Evolutionary conservation across 805 yeast species (phyloP).

Genomic region (Kodamaea jinghongensis): DNA sequence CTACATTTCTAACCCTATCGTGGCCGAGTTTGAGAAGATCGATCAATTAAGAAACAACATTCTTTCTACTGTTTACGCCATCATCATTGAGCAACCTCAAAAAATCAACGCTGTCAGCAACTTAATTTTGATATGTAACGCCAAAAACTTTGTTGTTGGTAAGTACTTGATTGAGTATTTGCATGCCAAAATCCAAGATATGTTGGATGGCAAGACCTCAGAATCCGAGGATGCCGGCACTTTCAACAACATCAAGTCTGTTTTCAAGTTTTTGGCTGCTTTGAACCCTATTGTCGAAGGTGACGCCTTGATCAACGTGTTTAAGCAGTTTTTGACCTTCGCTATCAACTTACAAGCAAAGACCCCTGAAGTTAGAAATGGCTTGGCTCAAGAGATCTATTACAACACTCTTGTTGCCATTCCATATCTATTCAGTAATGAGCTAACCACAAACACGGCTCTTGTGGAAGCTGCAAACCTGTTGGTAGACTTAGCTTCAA

Average conservation of each 20-base stretch:
- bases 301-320: conserved; percentile 37
- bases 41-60: conserved; percentile 58
- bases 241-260: conserved; percentile 69
- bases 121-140: conserved; percentile 62
- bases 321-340: conserved; percentile 50
- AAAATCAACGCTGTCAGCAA: conserved; percentile 73
- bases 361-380: conserved; percentile 39
- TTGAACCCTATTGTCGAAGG: conserved; percentile 62
- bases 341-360: conserved; percentile 55
- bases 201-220: conserved; percentile 37
- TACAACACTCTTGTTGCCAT: conserved; percentile 59
- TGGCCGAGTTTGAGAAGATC: conserved; percentile 61
- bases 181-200: conserved; percentile 58
- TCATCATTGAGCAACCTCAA: conserved; percentile 86
- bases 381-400: conserved; percentile 66
- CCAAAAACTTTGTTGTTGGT: conserved; percentile 63
- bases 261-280: conserved; percentile 66
- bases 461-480: conserved; percentile 39
- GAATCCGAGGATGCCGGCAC: conserved; percentile 45
- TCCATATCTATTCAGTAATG: conserved; percentile 59
- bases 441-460: conserved; percentile 20
- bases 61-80: conserved; percentile 62
- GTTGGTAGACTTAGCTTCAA: conserved; percentile 45
- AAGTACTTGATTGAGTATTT: conserved; percentile 66
- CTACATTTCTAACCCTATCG: conserved; percentile 64